Conservation (phyloP, 2,329 filamentous ascomycete genomes). For the Xylariales sp. region DNA sequence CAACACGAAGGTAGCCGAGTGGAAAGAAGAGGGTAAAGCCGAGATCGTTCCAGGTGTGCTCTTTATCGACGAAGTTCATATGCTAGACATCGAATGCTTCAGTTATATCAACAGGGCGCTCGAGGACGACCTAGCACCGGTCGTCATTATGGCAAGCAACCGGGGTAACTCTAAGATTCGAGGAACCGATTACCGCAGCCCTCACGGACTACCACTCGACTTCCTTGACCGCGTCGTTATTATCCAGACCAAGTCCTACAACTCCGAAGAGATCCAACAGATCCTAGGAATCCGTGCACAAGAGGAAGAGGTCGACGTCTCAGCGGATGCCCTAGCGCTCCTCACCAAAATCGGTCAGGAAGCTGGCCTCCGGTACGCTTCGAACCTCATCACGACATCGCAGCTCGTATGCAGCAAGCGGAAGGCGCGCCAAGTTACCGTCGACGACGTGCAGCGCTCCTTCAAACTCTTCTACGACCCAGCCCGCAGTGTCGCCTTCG, state of each 20-base stretch:
- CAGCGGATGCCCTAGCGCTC: constrained; percentile 88
- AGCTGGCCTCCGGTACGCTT: constrained; percentile 92
- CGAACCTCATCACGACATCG: constrained; percentile 95
- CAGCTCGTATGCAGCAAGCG: constrained; percentile 89
- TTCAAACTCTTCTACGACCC: constrained; percentile 96
- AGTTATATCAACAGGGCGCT: constrained; percentile 97
- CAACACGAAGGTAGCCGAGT: constrained; percentile 98
- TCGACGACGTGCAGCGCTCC: constrained; percentile 92
- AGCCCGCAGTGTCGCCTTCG: constrained; percentile 87
- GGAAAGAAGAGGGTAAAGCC: constrained; percentile 99
- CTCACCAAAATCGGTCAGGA: constrained; percentile 97
- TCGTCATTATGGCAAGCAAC: constrained; percentile 99
- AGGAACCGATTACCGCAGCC: constrained; percentile 91
- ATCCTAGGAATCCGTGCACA: constrained; percentile 92
- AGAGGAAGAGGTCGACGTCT: constrained; percentile 95
- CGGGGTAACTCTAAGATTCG: constrained; percentile 90
- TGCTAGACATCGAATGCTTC: constrained; percentile 99
- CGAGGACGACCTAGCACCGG: constrained; percentile 92
- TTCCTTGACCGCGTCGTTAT: constrained; percentile 97
- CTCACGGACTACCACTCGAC: constrained; percentile 93
- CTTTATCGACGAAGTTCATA: constrained; percentile 99
- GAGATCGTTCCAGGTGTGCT: constrained; percentile 97
- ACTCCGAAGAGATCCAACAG: constrained; percentile 85
- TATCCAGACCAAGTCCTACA: constrained; percentile 91
- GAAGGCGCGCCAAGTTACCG: constrained; percentile 81